Evolutionary conservation across 2,329 filamentous ascomycete genomes (phyloP), one percentile per base, ranked within the genome.

Genomic region (Alternaria triticimaculans): DNA sequence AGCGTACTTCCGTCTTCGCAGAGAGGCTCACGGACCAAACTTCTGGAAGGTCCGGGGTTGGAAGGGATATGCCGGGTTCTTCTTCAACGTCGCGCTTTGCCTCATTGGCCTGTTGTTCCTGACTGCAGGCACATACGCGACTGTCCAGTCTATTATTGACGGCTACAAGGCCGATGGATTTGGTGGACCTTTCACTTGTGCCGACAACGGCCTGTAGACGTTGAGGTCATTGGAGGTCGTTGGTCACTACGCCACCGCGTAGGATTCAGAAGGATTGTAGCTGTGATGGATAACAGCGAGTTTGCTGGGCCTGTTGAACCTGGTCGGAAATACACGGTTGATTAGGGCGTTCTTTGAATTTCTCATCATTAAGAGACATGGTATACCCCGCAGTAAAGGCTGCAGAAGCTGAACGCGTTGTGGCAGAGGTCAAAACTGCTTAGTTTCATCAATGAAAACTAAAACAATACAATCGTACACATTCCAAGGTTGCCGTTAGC

Each of bases 101-200:
- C 26, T 86, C 2, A 88, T 91, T 18, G 94, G 94, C 0, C 56
- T 96, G n/a, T 88, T 94, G 70, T 96, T 97, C 83, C 81, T 97
- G 51, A 89, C 86, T 0, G 92, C 86, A 1, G 94, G 94, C 41
- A 97, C 94, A 4, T 97, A 97, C 75, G 80, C 83, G 15, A 82
- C 82, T 63, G 89, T 94, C 0, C 87, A 92, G 78, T 89, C 88
- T 60, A 94, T 94, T 62, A 86, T 96, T 23, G 84, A 93, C 62
- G 89, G 90, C 20, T 97, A 95, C 74, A 76, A 85, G 30, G 80
- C 84, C 1, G 87, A 88, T 4, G 82, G 82, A 1, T 91, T 96
- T 25, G 87, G 90, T 2, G 87, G 88, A 2, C 87, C 92, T 1
- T 97, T 97, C 76, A 88, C 88, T 1, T 97, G 94, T 76, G 85